Conservation (phyloP, 2,329 filamentous ascomycete species). For the Fusarium mangiferae region DNA sequence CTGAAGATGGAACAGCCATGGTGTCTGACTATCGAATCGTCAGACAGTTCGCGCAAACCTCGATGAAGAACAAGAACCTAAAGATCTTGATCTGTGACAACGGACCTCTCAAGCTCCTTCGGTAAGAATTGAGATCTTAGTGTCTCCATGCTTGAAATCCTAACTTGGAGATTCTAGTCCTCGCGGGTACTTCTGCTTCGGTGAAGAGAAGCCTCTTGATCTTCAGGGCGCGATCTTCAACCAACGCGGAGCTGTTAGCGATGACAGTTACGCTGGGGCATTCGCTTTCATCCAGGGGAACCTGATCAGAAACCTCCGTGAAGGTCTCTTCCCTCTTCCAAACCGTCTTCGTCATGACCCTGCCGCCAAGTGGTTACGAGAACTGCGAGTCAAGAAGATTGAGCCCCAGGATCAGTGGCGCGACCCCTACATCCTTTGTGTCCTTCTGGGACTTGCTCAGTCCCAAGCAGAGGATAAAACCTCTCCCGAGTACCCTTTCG, state of each 20-base stretch:
- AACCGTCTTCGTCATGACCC: slow-evolving; percentile 26
- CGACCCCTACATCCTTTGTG: slow-evolving; percentile 41
- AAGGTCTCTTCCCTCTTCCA: slow-evolving; percentile 27
- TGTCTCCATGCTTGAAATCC: accelerated
- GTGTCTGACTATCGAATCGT: slow-evolving; percentile 27
- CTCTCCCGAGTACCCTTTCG: not conserved
- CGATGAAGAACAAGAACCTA: slow-evolving; percentile 37
- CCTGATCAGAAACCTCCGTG: slow-evolving; percentile 36
- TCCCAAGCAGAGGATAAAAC: slow-evolving; percentile 29
- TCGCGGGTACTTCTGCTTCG: slow-evolving; percentile 40
- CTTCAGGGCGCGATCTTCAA: slow-evolving; percentile 38
- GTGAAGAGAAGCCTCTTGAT: slow-evolving; percentile 32
- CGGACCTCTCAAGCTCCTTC: slow-evolving; percentile 31
- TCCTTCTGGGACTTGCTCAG: slow-evolving; percentile 39
- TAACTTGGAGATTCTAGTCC: slow-evolving; percentile 11
- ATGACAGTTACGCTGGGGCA: slow-evolving; percentile 6
- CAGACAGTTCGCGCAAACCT: slow-evolving; percentile 32
- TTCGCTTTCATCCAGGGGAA: slow-evolving; percentile 40
- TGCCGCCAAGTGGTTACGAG: slow-evolving; percentile 23
- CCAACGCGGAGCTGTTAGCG: not conserved
- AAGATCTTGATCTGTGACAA: slow-evolving; percentile 34
- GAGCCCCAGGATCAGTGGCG: slow-evolving; percentile 32
- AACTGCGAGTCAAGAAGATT: slow-evolving; percentile 32
- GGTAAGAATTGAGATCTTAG: slow-evolving; percentile 3
- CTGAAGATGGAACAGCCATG: not conserved